Base-by-base conservation (phyloP, 148 eudicot genomes). In the Selenicereus undatus region DNA sequence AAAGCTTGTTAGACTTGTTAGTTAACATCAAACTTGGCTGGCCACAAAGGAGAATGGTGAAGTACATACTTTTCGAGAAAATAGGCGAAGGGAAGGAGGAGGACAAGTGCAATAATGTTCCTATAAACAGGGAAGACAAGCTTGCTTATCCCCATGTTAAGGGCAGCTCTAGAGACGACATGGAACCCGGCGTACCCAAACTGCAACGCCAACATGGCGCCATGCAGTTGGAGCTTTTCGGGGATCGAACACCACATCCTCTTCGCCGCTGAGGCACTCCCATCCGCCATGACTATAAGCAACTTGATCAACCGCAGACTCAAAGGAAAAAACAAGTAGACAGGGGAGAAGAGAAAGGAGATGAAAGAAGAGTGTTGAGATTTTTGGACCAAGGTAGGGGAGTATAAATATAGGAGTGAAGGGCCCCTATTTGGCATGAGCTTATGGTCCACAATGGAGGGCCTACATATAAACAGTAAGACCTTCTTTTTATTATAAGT, bases 61-160 rank as follows among this genome's bases (percentile, higher is more conserved):
- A 13, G 42, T 56, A 83, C 91, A 72, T 86, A 95, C 98, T 93
- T 95, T 75, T 95, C 97, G 0, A 95, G 90, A 82, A 96, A 93
- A 85, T 89, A 96, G 77, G 98, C 97, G n/a, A 96, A 92, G 45
- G 99, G 99, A 30, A 90, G 78, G 79, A 96, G 91, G 81, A 96
- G 91, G 68, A 93, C 75, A 71, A 96, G 85, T 14, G 99, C 99
- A 21, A 96, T 89, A 73, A 93, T 83, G 86, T 96, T 96, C 81
- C 99, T 86, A 82, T 96, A 96, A 45, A 96, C 98, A 5, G 97
- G 93, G 78, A 86, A 96, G 24, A 96, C 99, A 76, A 96, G 89
- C 90, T 96, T 93, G 92, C 98, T 93, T 17, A 96, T 89, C 79
- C 99, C 99, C 94, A 96, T 91, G 89, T 96, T 93, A 42, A 96